These are phyloP conservation scores for Cryphonectria japonica DNA, from an alignment of 2,329 filamentous ascomycete species.

Conservation along the genomic window DNA sequence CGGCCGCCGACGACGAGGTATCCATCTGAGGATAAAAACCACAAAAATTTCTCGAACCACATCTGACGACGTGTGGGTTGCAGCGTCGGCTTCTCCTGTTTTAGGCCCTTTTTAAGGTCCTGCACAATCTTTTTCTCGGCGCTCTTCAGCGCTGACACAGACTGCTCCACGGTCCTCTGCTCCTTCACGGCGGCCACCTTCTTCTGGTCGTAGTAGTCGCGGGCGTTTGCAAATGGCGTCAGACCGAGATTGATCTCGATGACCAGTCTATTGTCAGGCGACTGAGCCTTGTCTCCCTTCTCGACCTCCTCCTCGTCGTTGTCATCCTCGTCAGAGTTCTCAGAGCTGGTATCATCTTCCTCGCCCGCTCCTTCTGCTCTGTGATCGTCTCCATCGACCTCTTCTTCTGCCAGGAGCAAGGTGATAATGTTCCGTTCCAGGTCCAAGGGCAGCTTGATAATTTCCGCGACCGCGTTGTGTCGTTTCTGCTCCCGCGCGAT, in stretches of 20 bases:
- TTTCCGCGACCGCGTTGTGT: constrained; percentile 81
- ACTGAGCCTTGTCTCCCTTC: constrained; percentile 43
- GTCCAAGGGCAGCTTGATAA: constrained; percentile 86
- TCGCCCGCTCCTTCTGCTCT: constrained; percentile 47
- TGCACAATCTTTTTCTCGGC: constrained; percentile 86
- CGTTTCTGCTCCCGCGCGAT: constrained; percentile 84
- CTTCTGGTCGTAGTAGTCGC: constrained; percentile 90
- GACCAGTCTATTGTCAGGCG: constrained; percentile 59
- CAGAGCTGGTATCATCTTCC: constrained; percentile 67
- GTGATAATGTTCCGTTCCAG: constrained; percentile 89
- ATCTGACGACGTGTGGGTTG: constrained; percentile 80
- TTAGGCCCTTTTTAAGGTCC: constrained; percentile 84
- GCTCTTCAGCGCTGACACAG: constrained; percentile 81
- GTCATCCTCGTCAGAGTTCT: constrained; percentile 47
- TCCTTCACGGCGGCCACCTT: constrained; percentile 83
- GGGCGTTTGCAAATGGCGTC: constrained; percentile 86
- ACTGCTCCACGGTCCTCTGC: constrained; percentile 82
- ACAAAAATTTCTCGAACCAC: constrained; percentile 98
- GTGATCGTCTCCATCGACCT: constrained; percentile 61
- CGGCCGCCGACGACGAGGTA: constrained; percentile 90
- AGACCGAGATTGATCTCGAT: constrained; percentile 85
- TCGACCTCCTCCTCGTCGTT: neutral
- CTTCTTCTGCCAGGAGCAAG: constrained; percentile 73
- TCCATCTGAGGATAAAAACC: constrained; percentile 94
- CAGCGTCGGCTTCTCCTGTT: constrained; percentile 87